Conservation (phyloP, 73 alveolate genomes). For the Symbiodinium pilosum region DNA sequence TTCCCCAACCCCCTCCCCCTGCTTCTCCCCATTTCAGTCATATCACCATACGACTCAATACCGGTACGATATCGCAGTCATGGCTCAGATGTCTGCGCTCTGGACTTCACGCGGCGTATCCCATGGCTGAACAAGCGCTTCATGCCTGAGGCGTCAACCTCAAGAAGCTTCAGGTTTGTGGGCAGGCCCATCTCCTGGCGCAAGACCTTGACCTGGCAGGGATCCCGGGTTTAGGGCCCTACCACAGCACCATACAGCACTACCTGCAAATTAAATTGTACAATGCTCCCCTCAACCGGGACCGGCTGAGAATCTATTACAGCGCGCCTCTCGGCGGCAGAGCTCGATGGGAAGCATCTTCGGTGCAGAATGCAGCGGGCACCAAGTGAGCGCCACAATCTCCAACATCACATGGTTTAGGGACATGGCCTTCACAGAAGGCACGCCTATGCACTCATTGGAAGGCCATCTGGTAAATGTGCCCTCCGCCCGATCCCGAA, state of each 20-base stretch:
- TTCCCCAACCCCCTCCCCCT: no score
- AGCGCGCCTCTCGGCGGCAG: not conserved
- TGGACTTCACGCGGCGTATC: not conserved
- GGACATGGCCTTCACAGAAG: not conserved
- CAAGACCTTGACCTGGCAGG: not conserved
- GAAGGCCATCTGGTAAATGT: not conserved
- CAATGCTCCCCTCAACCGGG: not conserved
- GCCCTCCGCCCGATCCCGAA: not conserved
- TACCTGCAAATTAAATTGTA: not conserved
- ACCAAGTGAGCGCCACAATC: not conserved
- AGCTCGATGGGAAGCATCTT: not conserved
- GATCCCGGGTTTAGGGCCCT: not conserved
- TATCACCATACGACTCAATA: not conserved
- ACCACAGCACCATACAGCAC: not conserved
- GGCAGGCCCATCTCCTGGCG: not conserved
- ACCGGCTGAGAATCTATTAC: not conserved
- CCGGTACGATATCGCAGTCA: not conserved
- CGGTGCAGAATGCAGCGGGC: not conserved
- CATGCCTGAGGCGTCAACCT: not conserved
- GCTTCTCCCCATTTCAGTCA: not conserved
- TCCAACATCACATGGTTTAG: not conserved
- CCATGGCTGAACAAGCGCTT: not conserved
- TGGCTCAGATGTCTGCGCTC: not conserved
- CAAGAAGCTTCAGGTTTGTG: not conserved
- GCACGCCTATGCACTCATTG: not conserved